Evolutionary conservation across 768 basidiomycete genomes (phyloP).

Genomic region (Cubamyces sp.): DNA sequence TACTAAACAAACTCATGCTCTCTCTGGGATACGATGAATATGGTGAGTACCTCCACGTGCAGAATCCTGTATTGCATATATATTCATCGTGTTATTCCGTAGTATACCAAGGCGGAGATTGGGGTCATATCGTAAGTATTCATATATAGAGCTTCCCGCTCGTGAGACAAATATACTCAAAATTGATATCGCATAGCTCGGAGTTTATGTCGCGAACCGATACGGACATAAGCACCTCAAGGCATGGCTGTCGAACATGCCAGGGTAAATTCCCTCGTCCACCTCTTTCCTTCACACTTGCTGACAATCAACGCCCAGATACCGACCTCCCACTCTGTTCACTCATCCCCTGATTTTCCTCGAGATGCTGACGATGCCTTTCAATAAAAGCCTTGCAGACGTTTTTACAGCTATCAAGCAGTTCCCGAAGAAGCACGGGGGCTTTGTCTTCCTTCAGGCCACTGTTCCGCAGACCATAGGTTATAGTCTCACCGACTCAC

Average conservation of each 20-base stretch:
- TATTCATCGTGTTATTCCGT: no score
- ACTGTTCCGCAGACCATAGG: constrained; percentile 42
- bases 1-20: constrained; percentile 35
- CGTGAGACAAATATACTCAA: neutral
- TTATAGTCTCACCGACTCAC: constrained; percentile 58
- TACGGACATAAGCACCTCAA: constrained; percentile 50
- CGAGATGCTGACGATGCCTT: constrained; percentile 33
- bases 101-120: constrained; percentile 54
- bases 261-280: constrained; percentile 37
- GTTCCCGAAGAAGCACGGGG: constrained; percentile 37
- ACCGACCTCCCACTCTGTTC: constrained; percentile 29
- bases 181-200: constrained; percentile 34
- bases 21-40: constrained; percentile 34
- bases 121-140: constrained; percentile 42
- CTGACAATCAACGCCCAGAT: neutral
- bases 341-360: constrained; percentile 38
- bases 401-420: constrained; percentile 32
- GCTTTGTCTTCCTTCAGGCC: constrained; percentile 33
- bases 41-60: constrained; percentile 20
- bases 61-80: constrained; percentile 32
- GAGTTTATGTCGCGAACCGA: constrained; percentile 36
- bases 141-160: no score
- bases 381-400: constrained; percentile 40
- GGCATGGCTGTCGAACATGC: constrained; percentile 56
- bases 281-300: neutral